Conservation (phyloP, 192 early-diverging fungal genomes). For the Linnemannia hyalina region DNA sequence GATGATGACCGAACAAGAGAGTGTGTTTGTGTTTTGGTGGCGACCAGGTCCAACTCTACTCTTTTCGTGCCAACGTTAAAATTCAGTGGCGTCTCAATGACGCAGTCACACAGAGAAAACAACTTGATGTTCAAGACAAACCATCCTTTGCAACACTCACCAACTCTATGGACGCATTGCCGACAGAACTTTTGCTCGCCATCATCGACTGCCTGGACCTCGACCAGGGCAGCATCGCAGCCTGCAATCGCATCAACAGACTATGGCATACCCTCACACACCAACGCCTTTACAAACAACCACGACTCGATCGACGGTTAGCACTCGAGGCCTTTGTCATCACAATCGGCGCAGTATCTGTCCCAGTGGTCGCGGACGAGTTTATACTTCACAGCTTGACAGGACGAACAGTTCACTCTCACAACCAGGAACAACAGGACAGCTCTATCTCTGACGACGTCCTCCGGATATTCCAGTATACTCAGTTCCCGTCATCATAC, state of each 20-base stretch:
- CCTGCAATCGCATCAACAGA: constrained; percentile 33
- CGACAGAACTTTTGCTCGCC: constrained; percentile 33
- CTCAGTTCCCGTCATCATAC: background rate
- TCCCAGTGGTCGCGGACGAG: background rate
- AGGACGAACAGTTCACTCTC: background rate
- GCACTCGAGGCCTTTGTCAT: constrained; percentile 24
- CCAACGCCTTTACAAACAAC: constrained; percentile 23
- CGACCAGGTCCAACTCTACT: background rate
- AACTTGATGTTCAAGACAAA: background rate
- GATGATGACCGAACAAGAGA: background rate
- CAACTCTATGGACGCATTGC: constrained; percentile 34
- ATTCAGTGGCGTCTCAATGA: background rate
- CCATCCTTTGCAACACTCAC: background rate
- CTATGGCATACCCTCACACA: constrained; percentile 39
- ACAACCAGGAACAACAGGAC: background rate
- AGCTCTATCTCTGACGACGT: background rate
- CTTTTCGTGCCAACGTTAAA: background rate
- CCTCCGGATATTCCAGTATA: background rate
- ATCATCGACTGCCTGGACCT: constrained; percentile 16
- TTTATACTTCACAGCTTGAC: background rate
- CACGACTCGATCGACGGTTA: background rate
- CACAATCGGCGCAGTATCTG: background rate
- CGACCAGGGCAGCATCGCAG: constrained; percentile 22
- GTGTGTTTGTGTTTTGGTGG: background rate
- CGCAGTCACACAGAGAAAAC: background rate